A percentile compares a stretch with the other conserved stretches of the same genome.
phyloP scores from a whole-genome alignment of 352 stramenopile species.

The Pythium dissotocum region DNA sequence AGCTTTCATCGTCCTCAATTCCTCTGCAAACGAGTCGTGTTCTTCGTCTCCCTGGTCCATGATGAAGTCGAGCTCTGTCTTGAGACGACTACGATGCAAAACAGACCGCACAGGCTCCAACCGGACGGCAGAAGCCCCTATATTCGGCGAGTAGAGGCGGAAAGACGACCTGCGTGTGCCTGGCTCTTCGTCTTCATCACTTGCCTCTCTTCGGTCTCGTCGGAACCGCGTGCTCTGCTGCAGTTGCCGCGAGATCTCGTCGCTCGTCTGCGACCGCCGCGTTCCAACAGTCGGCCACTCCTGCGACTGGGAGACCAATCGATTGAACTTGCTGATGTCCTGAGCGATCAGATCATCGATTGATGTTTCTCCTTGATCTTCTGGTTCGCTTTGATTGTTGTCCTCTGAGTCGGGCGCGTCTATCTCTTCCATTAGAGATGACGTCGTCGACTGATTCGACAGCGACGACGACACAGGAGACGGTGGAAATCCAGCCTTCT shows the following conservation, averaged over 20 bases:
- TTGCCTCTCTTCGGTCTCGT: not conserved
- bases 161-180: not conserved
- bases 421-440: conserved; percentile 31
- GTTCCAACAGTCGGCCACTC: conserved; percentile 5
- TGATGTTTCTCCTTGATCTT: conserved; percentile 29
- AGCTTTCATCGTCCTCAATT: conserved; percentile 36
- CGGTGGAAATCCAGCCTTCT: not conserved
- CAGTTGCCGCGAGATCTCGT: conserved; percentile 34
- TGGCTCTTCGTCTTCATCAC: conserved; percentile 4
- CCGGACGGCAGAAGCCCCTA: not conserved
- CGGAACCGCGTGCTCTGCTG: conserved; percentile 41
- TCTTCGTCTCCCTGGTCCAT: not conserved
- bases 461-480: conserved; percentile 17
- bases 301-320: conserved; percentile 35
- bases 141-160: conserved; percentile 3
- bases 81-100: not conserved
- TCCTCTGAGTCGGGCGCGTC: conserved; percentile 19
- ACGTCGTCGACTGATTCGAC: conserved; percentile 31
- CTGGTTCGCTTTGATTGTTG: not conserved
- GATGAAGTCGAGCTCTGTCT: not conserved
- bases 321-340: conserved; percentile 45
- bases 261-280: conserved; percentile 28
- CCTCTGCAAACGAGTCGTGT: conserved; percentile 53
- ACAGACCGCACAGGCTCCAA: conserved; percentile 19
- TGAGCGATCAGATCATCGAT: conserved; percentile 51